These are phyloP conservation scores for Apiospora malaysiana DNA, from an alignment of 2,329 filamentous ascomycete genomes.

Conservation along the genomic window DNA sequence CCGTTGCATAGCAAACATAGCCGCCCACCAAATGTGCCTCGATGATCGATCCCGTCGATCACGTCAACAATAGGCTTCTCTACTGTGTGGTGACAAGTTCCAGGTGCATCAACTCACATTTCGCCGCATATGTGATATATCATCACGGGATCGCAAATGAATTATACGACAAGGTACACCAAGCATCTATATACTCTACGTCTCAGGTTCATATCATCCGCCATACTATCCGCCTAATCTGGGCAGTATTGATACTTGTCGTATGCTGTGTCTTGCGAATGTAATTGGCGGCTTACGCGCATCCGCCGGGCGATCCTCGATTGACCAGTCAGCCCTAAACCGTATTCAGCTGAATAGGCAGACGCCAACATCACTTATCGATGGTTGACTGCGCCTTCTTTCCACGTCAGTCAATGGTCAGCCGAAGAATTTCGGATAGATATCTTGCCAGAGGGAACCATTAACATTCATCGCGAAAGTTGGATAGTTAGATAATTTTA, in stretches of 20 bases:
- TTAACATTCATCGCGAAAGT: no score
- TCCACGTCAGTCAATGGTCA: constrained; percentile 15
- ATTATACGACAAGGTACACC: not conserved
- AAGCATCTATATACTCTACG: no score
- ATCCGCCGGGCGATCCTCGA: not conserved
- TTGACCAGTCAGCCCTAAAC: constrained; percentile 8
- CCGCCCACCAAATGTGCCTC: not conserved
- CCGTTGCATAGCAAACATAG: not conserved
- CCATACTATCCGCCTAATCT: no score
- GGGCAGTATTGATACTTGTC: no score
- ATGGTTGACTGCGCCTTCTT: constrained; percentile 1
- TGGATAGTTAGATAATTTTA: not conserved
- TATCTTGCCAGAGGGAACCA: not conserved
- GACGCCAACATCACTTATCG: not conserved
- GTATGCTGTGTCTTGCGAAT: not conserved
- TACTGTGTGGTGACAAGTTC: not conserved
- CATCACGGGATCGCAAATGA: not conserved
- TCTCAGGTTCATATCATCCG: no score
- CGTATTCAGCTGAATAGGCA: not conserved
- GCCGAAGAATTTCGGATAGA: not conserved
- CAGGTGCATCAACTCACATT: not conserved
- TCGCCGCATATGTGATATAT: not conserved
- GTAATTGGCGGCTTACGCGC: not conserved
- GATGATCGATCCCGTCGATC: not conserved
- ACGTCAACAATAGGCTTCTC: not conserved